Evolutionary conservation across 805 yeast genomes (phyloP), one percentile per base, ranked within the genome.

Genomic region (Zygosaccharomyces bisporus): DNA sequence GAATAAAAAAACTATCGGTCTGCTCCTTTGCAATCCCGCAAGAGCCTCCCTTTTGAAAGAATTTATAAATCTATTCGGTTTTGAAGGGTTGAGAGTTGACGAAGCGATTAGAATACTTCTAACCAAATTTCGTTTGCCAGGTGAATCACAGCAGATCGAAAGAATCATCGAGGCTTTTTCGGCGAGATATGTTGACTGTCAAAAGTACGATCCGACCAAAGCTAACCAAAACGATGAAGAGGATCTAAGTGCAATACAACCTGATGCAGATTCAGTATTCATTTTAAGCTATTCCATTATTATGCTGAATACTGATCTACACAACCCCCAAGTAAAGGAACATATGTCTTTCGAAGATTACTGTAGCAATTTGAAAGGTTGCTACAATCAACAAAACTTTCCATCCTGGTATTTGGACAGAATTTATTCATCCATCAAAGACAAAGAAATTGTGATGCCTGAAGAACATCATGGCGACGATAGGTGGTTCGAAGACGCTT

Each of bases 121-220:
- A 53, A 84, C 86, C 45, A 77, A 85, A 16, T 91, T 93, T 60
- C 77, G 99, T 63, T 73, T 93, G 39, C 98, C 98, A 1, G 99
- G 99, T 47, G 99, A 93, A 67, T 85, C 97, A 0, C 98, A 89
- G 59, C 96, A 88, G 63, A 93, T 93, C 61, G 99, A 93, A 63
- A 76, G 96, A 56, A 79, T 91, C 12, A 83, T 93, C 21, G 97
- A 91, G 57, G 72, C 79, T 4, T 93, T 93, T 65, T 89, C 95
- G 2, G 81, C 80, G 33, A 78, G 86, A 46, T 93, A 87, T 65
- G 85, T 86, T 10, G 71, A 70, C 14, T 80, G 84, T 46, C 87
- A 83, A 57, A 67, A 67, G 5, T 68, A 69, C 38, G 60, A 55
- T 19, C 49, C 49, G 17, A 41, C 43, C n/a, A 50, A 44, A 23